Base-by-base conservation (phyloP, 495 filamentous ascomycete species). In the Penicillium fimorum region DNA sequence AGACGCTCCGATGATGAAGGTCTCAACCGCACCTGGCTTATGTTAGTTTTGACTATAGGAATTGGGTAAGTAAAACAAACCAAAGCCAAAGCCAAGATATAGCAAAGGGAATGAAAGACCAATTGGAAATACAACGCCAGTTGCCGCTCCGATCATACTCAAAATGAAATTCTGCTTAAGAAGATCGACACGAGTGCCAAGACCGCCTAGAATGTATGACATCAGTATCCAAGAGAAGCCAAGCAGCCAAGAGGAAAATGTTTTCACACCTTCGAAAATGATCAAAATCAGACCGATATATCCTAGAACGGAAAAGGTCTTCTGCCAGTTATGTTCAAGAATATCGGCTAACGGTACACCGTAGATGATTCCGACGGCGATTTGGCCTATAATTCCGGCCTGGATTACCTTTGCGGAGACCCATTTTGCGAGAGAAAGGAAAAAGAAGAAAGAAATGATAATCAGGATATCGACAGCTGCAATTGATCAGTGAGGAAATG, bases 251-350 rank as follows among this genome's bases (percentile, higher is more conserved):
- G 33, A 40, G 25, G 8, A 50, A 61, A 45, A 40, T 1, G 15
- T 24, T 49, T 13, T 18, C 40, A 29, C 29, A 72, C 70, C 70
- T 57, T 72, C 66, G 37, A 72, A 72, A 40, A 72, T 72, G 41
- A 72, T 72, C 35, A 72, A 33, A 47, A 73, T 71, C 56, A 71
- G 50, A 12, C 70, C 70, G n/a, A 73, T 58, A 63, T 73, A 73
- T 47, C 70, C 70, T 10, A 73, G 38, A 8, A 63, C 55, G 20
- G 71, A 52, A 44, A 73, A 71, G 1, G 70, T 73, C 22, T 67
- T 32, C 35, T 73, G 68, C 70, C 68, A 73, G 3, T 58, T 18
- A 9, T 53, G 13, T 22, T 71, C 50, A 12, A 73, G 65, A 48
- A 73, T 73, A 60, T 73, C 49, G 10, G 66, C 70, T 24, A 73